Evolutionary conservation across 192 early-diverging fungal genomes (phyloP).

Genomic region (Anaeromyces robustus): DNA sequence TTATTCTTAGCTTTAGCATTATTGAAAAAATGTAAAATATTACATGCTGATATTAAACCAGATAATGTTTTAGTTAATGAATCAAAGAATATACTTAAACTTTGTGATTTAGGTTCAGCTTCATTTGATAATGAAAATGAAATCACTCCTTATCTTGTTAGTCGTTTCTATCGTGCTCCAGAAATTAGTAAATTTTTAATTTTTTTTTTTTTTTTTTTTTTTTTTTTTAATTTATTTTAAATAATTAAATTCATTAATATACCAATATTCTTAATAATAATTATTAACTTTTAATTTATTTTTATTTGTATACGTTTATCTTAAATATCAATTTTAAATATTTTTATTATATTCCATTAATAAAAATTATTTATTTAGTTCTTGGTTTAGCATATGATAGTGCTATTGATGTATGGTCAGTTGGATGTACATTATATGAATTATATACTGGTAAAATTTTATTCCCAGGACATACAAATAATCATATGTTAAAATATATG

Average conservation of each 20-base stretch:
- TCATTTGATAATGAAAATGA: slow-evolving; percentile 77
- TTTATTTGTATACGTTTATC: too few relatives aligned
- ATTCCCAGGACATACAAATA: slow-evolving; percentile 85
- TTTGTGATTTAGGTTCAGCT: slow-evolving; percentile 90
- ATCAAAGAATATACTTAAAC: slow-evolving; percentile 57
- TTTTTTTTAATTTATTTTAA: too few relatives aligned
- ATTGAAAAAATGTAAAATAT: slow-evolving; percentile 60
- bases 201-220: neutral
- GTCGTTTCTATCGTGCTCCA: slow-evolving; percentile 89
- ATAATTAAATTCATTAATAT: too few relatives aligned
- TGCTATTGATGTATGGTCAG: slow-evolving; percentile 88
- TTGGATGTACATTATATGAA: slow-evolving; percentile 88
- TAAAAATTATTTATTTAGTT: slow-evolving; percentile 22
- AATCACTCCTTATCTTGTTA: slow-evolving; percentile 90
- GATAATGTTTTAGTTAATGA: slow-evolving; percentile 91
- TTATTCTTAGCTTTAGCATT: slow-evolving; percentile 71
- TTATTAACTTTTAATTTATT: too few relatives aligned
- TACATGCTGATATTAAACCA: slow-evolving; percentile 96
- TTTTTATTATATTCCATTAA: neutral
- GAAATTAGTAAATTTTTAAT: slow-evolving; percentile 62
- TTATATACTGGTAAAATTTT: slow-evolving; percentile 88
- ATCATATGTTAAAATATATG: slow-evolving; percentile 86
- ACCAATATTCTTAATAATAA: too few relatives aligned
- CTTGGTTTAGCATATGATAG: slow-evolving; percentile 76
- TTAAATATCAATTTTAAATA: too few relatives aligned